phyloP scores from a whole-genome alignment of 257 asterid species.

The Solanum neorickii region DNA sequence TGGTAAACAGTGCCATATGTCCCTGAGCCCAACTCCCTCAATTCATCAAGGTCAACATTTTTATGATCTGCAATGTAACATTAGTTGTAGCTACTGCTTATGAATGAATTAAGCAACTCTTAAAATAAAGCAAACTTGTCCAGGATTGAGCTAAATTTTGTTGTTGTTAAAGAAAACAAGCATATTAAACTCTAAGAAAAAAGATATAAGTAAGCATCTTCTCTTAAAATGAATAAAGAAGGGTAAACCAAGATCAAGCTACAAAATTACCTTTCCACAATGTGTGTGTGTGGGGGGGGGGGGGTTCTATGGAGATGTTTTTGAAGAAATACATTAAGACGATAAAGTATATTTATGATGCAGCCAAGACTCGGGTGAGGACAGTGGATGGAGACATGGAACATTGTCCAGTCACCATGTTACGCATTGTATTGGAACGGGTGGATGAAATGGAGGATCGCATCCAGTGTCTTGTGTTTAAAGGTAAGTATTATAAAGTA shows the following conservation, averaged over 20 bases:
- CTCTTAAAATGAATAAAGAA: neutral
- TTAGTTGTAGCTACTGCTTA: neutral
- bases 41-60: constrained; percentile 74
- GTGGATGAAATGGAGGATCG: neutral
- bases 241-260: neutral
- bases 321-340: neutral
- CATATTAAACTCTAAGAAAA: neutral
- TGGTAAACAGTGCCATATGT: constrained; percentile 73
- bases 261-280: neutral
- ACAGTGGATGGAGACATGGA: neutral
- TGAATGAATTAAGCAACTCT: neutral
- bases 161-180: neutral
- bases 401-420: neutral
- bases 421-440: neutral
- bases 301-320: neutral
- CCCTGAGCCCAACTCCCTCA: constrained; percentile 70
- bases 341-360: neutral
- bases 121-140: neutral
- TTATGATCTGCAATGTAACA: constrained; percentile 40
- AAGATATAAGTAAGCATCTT: neutral
- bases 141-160: neutral
- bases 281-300: too few relatives aligned
- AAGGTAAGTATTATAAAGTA: neutral
- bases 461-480: neutral
- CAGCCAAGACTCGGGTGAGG: neutral